Evolutionary conservation across 2,329 filamentous ascomycete species (phyloP), one percentile per base, ranked within the genome.

Genomic region (Talaromyces sp.): DNA sequence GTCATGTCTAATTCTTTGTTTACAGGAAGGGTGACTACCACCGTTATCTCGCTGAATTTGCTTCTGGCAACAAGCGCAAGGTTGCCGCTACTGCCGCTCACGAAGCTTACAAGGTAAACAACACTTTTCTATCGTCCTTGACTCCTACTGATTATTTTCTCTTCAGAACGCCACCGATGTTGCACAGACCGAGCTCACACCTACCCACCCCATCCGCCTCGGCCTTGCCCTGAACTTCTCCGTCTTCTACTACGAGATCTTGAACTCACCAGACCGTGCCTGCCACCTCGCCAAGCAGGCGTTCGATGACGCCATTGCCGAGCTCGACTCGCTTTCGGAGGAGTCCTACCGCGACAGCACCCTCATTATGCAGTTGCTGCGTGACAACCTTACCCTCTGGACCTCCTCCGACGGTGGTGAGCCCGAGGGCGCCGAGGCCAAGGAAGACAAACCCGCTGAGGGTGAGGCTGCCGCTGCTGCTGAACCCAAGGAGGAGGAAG

Each of bases 211-310:
- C 72, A 98, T 98, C 83, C 93, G 93, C 74, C 91, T 98, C 68
- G 93, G 93, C 79, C 89, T 98, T 74, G 93, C 93, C 70, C 88
- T 98, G 71, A 98, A 97, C 89, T 97, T 98, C 88, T 97, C 93
- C 67, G 93, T 97, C 74, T 97, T 97, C 85, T 96, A 96, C 88
- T 96, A 97, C 81, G 95, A 97, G 86, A 97, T 97, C 78, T 85
- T 97, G 77, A 98, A 97, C 89, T 96, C 93, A 39, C 93, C 93
- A 74, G 93, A 97, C 81, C 92, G 91, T 77, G 93, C 93, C 75
- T 98, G 93, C 88, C 93, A 98, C 78, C 88, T 98, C 69, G 93
- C 93, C 81, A 98, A 98, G 88, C 93, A 98, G 85, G 93, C 95
- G 57, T 98, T 98, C 75, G 93, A 98, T 78, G 93, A 97, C 79